These are phyloP conservation scores for Tolypocladium ophioglossoides DNA, from an alignment of 2,329 filamentous ascomycete species.

Conservation along the genomic window DNA sequence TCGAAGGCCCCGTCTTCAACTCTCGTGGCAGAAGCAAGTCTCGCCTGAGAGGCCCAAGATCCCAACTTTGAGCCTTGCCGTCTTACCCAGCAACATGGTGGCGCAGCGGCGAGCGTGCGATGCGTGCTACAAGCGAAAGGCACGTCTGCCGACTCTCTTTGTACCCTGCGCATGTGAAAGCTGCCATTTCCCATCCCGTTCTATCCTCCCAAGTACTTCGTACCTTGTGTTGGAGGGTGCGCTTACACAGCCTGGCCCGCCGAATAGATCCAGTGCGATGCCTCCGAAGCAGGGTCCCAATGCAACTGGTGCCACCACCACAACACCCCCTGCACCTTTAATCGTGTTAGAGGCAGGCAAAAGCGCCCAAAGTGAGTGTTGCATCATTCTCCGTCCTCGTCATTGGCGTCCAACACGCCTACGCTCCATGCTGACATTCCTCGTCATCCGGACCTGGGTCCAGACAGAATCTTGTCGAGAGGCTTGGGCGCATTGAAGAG, in stretches of 20 bases:
- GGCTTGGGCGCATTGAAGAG: conserved; percentile 28
- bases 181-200: conserved; percentile 1
- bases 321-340: conserved; percentile 33
- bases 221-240: neutral
- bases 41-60: neutral
- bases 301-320: conserved; percentile 43
- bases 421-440: neutral
- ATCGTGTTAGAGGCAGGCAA: conserved; percentile 8
- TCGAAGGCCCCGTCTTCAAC: neutral
- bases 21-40: neutral
- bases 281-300: conserved; percentile 19
- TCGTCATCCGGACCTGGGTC: conserved; percentile 3
- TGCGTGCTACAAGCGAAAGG: conserved; percentile 38
- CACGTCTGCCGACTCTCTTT: conserved; percentile 8
- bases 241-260: conserved; percentile 3
- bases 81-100: conserved; percentile 3
- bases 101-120: conserved; percentile 28
- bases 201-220: neutral
- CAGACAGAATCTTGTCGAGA: conserved; percentile 21
- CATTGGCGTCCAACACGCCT: neutral
- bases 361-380: conserved; percentile 7
- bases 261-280: conserved; percentile 38
- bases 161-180: neutral
- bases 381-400: neutral
- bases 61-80: neutral